Conservation (phyloP, 129 eudicot species). For the Oenanthe sinensis region DNA sequence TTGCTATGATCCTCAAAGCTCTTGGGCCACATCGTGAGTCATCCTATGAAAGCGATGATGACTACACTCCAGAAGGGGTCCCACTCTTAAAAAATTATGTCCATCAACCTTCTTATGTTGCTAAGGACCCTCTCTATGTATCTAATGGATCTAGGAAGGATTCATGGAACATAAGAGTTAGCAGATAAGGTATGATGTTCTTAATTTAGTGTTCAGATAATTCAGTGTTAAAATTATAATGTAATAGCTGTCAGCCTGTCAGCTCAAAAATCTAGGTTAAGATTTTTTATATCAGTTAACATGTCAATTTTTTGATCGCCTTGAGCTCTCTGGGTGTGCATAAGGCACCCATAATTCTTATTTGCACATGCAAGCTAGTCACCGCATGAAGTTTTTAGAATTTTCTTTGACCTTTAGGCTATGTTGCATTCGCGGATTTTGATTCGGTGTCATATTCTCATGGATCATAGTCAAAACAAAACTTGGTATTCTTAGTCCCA, state of each 20-base stretch:
- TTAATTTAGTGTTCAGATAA: background rate
- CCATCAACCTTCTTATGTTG: conserved; percentile 57
- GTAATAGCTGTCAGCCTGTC: background rate
- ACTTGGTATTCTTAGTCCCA: background rate
- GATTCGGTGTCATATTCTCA: too few species aligned
- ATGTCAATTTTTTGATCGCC: background rate
- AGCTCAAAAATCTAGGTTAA: background rate
- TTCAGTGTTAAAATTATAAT: background rate
- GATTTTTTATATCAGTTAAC: background rate
- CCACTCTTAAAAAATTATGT: conserved; percentile 72
- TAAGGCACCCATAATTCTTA: background rate
- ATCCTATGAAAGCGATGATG: conserved; percentile 79
- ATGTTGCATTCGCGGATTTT: background rate
- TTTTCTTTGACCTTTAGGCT: background rate
- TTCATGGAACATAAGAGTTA: conserved; percentile 31
- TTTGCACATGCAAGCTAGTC: background rate
- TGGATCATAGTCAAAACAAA: background rate
- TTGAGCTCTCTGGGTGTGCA: background rate
- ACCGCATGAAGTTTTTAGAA: too few species aligned
- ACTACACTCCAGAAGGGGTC: conserved; percentile 54
- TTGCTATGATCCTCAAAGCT: conserved; percentile 81
- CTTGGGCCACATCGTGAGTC: conserved; percentile 64
- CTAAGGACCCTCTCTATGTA: conserved; percentile 46
- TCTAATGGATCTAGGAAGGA: conserved; percentile 50
- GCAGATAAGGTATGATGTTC: conserved; percentile 34